Base-by-base conservation (phyloP, 2,329 filamentous ascomycete genomes). In the Rhynchosporium agropyri region DNA sequence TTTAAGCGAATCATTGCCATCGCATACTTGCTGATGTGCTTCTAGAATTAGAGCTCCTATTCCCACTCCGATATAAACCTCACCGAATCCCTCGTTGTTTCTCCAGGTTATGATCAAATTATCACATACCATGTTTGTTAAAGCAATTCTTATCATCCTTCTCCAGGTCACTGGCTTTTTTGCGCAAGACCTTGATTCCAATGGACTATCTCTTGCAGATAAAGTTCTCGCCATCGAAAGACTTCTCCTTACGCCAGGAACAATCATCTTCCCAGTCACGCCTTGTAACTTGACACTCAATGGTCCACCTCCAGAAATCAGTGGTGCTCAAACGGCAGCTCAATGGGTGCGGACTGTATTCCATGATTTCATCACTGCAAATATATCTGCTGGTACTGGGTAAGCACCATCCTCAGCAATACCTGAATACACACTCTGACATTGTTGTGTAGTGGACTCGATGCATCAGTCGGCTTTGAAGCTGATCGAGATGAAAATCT, bases 301-400 rank as follows among this genome's bases (percentile, higher is more conserved):
- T 31, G 66, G 64, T 43, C 61, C 53, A 58, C 62, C 66, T 15
- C 15, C 28, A 5, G 40, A 40, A n/a, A 40, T 56, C 2, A 40
- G 42, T 15, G 51, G 45, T 51, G 62, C 58, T 4, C 60, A 63
- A 36, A 69, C 63, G 20, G 63, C 69, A 15, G 83, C 84, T 5
- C 83, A 87, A 72, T 88, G 84, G 84, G 74, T 88, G 43, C 78
- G 85, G 40, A 79, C 81, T 9, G 84, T 80, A 26, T 87, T 87
- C 65, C 85, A 87, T 73, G 85, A 87, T 70, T 83, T 84, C 77
- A 77, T 83, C 4, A 84, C 83, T 4, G 80, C 77, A 31, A 83
- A 83, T 68, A 72, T 69, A 10, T 40, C 55, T 36, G 65, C 67
- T 38, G 61, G 66, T 4, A 66, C 61, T 57, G 66, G 67, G 67